Evolutionary conservation across 2,329 filamentous ascomycete species (phyloP).

Genomic region (Zymoseptoria tritici): DNA sequence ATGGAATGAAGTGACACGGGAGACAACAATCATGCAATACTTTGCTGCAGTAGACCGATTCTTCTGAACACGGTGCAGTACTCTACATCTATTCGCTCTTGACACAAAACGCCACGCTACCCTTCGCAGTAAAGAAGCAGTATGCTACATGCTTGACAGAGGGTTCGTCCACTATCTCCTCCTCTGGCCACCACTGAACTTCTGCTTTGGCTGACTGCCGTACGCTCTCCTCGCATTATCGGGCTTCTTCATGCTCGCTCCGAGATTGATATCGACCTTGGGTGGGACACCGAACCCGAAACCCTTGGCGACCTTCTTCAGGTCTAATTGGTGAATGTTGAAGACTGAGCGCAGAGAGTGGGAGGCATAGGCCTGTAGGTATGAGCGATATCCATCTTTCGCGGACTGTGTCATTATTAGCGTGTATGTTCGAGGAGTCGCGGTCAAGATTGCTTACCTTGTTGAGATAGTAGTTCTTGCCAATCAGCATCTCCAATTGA

Average conservation of each 20-base stretch:
- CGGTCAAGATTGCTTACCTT: conserved; percentile 48
- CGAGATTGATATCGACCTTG: conserved; percentile 69
- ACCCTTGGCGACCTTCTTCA: conserved; percentile 75
- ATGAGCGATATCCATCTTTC: conserved; percentile 73
- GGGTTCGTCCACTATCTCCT: neutral
- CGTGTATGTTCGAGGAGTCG: neutral
- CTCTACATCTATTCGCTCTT: neutral
- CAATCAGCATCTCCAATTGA: conserved; percentile 88
- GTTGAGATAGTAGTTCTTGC: conserved; percentile 94
- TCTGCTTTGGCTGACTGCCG: conserved; percentile 68
- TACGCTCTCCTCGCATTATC: conserved; percentile 68
- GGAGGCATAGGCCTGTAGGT: conserved; percentile 89
- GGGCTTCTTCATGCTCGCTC: conserved; percentile 66
- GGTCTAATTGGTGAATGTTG: conserved; percentile 72
- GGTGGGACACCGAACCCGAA: conserved; percentile 75
- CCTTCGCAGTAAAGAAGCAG: neutral
- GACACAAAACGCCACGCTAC: neutral
- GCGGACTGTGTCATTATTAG: conserved; percentile 42
- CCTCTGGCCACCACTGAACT: conserved; percentile 11
- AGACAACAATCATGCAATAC: too few species aligned
- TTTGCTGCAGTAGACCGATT: too few species aligned
- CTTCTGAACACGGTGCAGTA: neutral
- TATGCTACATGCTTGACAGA: neutral
- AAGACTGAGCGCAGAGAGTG: conserved; percentile 78
- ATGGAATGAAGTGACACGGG: too few species aligned